phyloP scores from a whole-genome alignment of 176 grass and related monocot genomes.

The Oryza meridionalis region DNA sequence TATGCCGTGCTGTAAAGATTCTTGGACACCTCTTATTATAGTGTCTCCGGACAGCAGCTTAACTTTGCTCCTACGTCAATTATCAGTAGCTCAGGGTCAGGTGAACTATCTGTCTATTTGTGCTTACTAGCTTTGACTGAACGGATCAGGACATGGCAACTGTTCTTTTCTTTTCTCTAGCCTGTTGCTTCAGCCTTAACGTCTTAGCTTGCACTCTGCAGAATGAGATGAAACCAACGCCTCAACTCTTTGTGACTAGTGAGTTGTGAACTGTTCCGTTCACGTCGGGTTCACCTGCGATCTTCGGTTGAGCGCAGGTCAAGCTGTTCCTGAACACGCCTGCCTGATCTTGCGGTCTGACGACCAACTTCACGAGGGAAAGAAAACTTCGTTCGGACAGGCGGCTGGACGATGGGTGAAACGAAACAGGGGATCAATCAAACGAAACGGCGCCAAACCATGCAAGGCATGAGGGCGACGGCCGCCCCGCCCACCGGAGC shows the following conservation, averaged over 20 bases:
- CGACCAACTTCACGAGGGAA: background rate
- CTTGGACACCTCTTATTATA: background rate
- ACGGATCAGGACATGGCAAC: background rate
- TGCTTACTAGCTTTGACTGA: background rate
- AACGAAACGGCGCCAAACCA: background rate
- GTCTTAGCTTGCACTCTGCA: background rate
- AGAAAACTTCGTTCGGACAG: background rate
- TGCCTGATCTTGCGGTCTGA: background rate
- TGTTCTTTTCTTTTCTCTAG: background rate
- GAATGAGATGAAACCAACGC: background rate
- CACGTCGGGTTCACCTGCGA: background rate
- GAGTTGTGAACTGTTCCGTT: background rate
- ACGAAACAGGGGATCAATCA: background rate
- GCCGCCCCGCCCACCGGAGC: background rate
- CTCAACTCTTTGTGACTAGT: background rate
- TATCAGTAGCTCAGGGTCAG: background rate
- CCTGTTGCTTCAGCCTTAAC: conserved; percentile 1
- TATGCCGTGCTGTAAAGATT: conserved; percentile 29
- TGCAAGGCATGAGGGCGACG: background rate
- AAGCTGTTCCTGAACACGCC: background rate
- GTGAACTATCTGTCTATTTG: background rate
- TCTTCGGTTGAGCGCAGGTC: background rate
- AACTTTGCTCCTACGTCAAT: conserved; percentile 12
- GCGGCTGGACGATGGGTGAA: background rate
- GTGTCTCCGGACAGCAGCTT: background rate